Base-by-base conservation (phyloP, 257 asterid species). In the Nicotiana noctiflora region DNA sequence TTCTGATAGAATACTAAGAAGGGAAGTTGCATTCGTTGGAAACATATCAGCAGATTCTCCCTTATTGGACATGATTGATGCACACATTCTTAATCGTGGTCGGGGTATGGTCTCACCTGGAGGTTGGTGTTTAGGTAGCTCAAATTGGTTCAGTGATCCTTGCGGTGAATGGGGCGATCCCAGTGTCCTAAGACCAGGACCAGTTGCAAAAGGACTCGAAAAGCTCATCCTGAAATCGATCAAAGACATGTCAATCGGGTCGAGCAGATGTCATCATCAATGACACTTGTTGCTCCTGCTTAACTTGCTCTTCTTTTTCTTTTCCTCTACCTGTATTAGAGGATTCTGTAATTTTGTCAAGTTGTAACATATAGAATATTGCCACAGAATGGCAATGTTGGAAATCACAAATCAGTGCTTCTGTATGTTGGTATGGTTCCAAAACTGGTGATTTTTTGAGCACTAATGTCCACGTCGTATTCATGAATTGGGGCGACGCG, bases 121-220 rank as follows among this genome's bases (percentile, higher is more conserved):
- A 15, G 90, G 86, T 2, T 88, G 90, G 90, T 88, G 90, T 79
- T 72, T 88, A 55, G 90, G 89, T 46, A 80, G 79, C 76, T 17
- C 84, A 32, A 81, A 88, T 72, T 77, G 85, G 81, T 79, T 79
- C 72, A 23, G 82, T 44, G 86, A 84, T 63, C 81, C 90, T 32
- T 88, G 90, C 52, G 59, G 17, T 14, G 77, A 84, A 21, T 88
- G 90, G 90, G 87, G 89, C 11, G 85, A 85, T 19, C 65, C 68
- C 4, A 64, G 80, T 64, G 66, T 85, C 23, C 68, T 88, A n/a
- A 85, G 79, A 80, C 90, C 90, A 0, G 87, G 87, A 44, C 86
- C 84, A 12, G 81, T 84, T 78, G 81, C 89, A 6, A 79, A 82
- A 82, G 81, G 78, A 76, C 81, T 85, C 6, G 87, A 84, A 81